Conservation (phyloP, 768 basidiomycete genomes). For the Boletus sensibilis region DNA sequence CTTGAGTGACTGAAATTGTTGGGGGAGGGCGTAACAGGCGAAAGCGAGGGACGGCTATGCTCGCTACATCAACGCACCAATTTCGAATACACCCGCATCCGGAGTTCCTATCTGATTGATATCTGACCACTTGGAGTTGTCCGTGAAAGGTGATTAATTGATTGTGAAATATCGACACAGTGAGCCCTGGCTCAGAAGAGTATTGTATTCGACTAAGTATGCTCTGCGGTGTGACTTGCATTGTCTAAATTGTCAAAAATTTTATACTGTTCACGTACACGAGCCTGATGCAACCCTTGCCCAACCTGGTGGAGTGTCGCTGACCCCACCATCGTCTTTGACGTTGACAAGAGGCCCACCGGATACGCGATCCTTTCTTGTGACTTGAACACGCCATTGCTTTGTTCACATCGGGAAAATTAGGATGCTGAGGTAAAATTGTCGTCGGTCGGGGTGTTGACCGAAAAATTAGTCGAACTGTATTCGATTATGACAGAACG, state of each 20-base stretch:
- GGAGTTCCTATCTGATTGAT: not conserved
- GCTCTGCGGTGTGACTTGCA: not conserved
- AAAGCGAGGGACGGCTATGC: not conserved
- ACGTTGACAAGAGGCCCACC: not conserved
- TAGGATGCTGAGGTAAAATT: not conserved
- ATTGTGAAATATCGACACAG: not conserved
- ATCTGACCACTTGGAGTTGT: not conserved
- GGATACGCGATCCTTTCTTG: not conserved
- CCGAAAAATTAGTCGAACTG: not conserved
- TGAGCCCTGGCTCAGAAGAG: not conserved
- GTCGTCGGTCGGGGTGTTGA: not conserved
- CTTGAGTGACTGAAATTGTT: too few species aligned
- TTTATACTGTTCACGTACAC: not conserved
- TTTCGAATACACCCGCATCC: too few species aligned
- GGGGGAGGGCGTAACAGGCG: not conserved
- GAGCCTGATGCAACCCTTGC: not conserved
- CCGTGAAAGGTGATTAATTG: not conserved
- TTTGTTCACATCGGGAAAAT: not conserved
- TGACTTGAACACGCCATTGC: not conserved
- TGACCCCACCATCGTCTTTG: not conserved
- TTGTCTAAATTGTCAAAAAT: not conserved
- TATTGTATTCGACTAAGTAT: not conserved
- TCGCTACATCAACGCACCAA: not conserved
- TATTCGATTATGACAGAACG: not conserved
- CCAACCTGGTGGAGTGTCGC: not conserved